Conservation (phyloP, 129 eudicot species). For the carrot (Daucus carota) region DNA sequence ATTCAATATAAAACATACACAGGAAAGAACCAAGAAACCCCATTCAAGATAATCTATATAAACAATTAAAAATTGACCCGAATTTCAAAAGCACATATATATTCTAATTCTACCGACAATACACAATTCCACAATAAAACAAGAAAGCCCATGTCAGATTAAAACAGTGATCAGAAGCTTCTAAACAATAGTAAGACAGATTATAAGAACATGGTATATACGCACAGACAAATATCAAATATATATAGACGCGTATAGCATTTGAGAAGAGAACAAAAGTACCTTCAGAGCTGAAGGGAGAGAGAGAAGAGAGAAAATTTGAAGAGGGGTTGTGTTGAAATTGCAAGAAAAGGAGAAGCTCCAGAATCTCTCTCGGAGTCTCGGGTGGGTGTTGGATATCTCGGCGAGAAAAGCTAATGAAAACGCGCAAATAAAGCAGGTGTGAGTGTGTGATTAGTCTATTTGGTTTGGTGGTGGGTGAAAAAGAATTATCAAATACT, state of each 20-base stretch:
- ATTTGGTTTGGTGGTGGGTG: constrained; percentile 12
- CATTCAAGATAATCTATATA: not conserved
- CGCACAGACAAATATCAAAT: not conserved
- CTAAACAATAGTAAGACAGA: not conserved
- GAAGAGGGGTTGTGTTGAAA: not conserved
- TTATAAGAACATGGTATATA: not conserved
- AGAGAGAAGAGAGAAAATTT: not conserved
- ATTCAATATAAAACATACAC: not conserved
- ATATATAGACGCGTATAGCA: not conserved
- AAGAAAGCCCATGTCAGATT: constrained; percentile 9
- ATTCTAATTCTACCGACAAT: not conserved
- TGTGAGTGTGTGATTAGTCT: not conserved
- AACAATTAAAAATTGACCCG: not conserved
- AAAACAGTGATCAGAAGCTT: constrained; percentile 5
- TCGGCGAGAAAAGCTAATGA: constrained; percentile 13
- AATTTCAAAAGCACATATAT: not conserved
- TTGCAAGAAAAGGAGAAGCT: not conserved
- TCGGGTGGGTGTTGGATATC: not conserved
- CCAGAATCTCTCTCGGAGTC: constrained; percentile 7
- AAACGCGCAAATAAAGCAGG: constrained; percentile 14
- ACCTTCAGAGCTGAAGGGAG: constrained; percentile 1
- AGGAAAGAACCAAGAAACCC: constrained; percentile 5
- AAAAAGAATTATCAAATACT: not conserved
- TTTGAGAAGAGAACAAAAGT: not conserved
- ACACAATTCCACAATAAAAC: not conserved